phyloP scores from a whole-genome alignment of 2,329 filamentous ascomycete species.

The Erysiphe pulchra region DNA sequence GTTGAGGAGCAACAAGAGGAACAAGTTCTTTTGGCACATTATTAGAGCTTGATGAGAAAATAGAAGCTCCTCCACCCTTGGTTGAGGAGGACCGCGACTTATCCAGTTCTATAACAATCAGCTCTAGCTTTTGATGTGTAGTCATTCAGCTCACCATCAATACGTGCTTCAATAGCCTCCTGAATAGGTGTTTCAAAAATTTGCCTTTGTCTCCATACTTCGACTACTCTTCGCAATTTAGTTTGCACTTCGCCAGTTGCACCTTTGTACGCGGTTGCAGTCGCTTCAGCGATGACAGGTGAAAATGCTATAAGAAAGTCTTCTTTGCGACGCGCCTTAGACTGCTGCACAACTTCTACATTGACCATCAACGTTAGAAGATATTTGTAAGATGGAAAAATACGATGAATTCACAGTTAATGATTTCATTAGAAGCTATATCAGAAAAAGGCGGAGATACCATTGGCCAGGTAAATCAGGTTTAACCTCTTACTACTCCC shows the following conservation, averaged over 20 bases:
- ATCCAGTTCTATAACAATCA: constrained; percentile 27
- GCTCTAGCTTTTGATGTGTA: not conserved
- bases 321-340: constrained; percentile 71
- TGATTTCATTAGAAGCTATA: too few species aligned
- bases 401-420: too few species aligned
- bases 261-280: constrained; percentile 71
- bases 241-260: constrained; percentile 63
- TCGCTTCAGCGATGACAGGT: constrained; percentile 78
- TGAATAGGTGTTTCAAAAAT: constrained; percentile 71
- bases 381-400: not conserved
- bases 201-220: constrained; percentile 70
- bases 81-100: constrained; percentile 25
- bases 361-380: constrained; percentile 6
- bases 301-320: constrained; percentile 86
- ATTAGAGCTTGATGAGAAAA: constrained; percentile 34
- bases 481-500: constrained; percentile 67
- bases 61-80: constrained; percentile 36
- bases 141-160: constrained; percentile 37
- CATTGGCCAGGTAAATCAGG: constrained; percentile 84
- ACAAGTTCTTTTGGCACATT: constrained; percentile 51
- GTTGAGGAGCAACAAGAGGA: constrained; percentile 48
- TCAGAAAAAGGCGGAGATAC: constrained; percentile 19
- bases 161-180: constrained; percentile 49
- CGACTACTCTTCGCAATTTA: constrained; percentile 69
- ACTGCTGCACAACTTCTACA: constrained; percentile 83